Conservation (phyloP, 2,329 filamentous ascomycete species). For the Lanzia echinophila region DNA sequence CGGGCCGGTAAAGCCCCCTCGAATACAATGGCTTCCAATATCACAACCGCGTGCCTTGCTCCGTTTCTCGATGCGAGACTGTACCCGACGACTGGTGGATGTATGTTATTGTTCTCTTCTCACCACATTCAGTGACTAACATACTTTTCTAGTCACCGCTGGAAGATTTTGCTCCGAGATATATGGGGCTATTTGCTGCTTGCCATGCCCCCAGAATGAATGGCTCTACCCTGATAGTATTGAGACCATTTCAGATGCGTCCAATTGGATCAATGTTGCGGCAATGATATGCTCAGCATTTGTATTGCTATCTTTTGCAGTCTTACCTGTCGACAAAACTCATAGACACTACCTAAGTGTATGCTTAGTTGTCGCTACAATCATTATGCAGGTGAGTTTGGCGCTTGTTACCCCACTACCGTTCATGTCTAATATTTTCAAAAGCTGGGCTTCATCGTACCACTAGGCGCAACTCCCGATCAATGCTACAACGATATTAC, state of each 20-base stretch:
- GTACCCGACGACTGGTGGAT: constrained; percentile 57
- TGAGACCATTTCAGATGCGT: constrained; percentile 50
- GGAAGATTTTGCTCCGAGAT: constrained; percentile 53
- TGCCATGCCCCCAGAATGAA: constrained; percentile 82
- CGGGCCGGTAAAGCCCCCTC: background rate
- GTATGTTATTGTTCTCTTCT: constrained; percentile 41
- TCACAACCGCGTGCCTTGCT: constrained; percentile 43
- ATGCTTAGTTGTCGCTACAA: constrained; percentile 68
- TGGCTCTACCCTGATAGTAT: constrained; percentile 64
- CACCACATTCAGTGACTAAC: background rate
- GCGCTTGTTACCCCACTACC: background rate
- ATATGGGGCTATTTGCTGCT: constrained; percentile 61
- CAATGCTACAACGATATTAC: constrained; percentile 89
- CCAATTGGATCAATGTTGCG: constrained; percentile 78
- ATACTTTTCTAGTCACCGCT: constrained; percentile 36
- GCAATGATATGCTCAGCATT: constrained; percentile 67
- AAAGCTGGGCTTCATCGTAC: constrained; percentile 84
- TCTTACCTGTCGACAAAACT: constrained; percentile 81
- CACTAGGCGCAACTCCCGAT: constrained; percentile 68
- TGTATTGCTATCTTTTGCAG: constrained; percentile 70
- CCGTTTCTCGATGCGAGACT: constrained; percentile 62
- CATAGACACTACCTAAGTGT: constrained; percentile 90
- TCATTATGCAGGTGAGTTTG: constrained; percentile 69
- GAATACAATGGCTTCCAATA: constrained; percentile 12
- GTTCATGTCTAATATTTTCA: constrained; percentile 15